Conservation (phyloP, 164 flowering plant species). For the Stephania cephalantha region DNA sequence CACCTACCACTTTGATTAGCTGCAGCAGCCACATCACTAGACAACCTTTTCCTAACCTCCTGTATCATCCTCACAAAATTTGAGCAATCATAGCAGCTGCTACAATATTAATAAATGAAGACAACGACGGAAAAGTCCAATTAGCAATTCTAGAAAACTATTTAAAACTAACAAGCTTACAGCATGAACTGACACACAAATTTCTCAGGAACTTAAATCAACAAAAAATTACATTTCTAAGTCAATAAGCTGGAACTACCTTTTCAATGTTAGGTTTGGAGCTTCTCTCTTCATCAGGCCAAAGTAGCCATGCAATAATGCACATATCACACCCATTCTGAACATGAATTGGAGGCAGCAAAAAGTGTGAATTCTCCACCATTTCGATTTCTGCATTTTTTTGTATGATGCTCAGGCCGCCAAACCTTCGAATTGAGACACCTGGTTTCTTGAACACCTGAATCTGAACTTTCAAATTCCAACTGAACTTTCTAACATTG, state of each 20-base stretch:
- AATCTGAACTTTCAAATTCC: conserved; percentile 84
- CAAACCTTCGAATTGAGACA: conserved; percentile 52
- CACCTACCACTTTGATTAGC: conserved; percentile 86
- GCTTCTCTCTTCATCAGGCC: conserved; percentile 97
- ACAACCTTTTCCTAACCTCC: conserved; percentile 87
- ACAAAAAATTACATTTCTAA: not conserved
- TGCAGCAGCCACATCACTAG: conserved; percentile 78
- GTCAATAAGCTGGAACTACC: conserved; percentile 36
- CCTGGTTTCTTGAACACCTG: conserved; percentile 72
- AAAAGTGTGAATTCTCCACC: conserved; percentile 41
- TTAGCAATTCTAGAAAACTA: not conserved
- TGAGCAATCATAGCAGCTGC: not conserved
- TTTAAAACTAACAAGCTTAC: not conserved
- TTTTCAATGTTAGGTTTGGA: conserved; percentile 85
- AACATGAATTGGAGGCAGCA: conserved; percentile 46
- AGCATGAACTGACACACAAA: not conserved
- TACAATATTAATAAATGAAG: not conserved
- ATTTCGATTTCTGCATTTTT: conserved; percentile 41
- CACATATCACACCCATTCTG: conserved; percentile 58
- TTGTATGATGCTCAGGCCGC: conserved; percentile 26
- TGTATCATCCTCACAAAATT: conserved; percentile 21
- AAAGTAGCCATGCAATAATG: conserved; percentile 82
- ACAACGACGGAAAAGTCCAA: not conserved
- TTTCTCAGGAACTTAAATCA: not conserved
- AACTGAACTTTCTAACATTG: conserved; percentile 51